These are phyloP conservation scores for Eragrostis tef DNA, from an alignment of 202 grass and related monocot species.

Conservation along the genomic window DNA sequence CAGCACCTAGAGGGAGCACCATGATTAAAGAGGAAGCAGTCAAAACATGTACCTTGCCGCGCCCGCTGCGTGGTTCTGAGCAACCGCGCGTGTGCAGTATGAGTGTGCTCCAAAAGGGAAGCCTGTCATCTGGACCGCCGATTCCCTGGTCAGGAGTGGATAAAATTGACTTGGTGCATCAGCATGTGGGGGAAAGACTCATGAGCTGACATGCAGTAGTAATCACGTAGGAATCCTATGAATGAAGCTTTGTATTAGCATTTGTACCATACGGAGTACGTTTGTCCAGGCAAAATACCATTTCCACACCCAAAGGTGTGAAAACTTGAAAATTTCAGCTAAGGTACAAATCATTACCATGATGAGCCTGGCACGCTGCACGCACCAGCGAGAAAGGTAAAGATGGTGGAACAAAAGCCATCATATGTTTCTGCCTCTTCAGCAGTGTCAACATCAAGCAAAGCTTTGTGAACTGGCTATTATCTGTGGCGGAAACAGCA, in stretches of 20 bases:
- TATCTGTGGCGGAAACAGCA: constrained; percentile 31
- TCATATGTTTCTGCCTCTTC: constrained; percentile 31
- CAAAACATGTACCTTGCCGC: constrained; percentile 19
- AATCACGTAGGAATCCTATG: neutral
- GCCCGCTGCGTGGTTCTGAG: constrained; percentile 25
- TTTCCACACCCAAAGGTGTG: constrained; percentile 13
- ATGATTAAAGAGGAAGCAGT: constrained; percentile 50
- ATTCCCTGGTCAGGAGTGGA: constrained; percentile 39
- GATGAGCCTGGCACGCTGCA: constrained; percentile 31
- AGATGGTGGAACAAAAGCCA: constrained; percentile 32
- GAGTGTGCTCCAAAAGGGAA: constrained; percentile 22
- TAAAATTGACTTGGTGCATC: constrained; percentile 2
- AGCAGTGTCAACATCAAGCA: constrained; percentile 41
- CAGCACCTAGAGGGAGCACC: constrained; percentile 16
- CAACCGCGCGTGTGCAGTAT: constrained; percentile 41
- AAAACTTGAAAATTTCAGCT: constrained; percentile 13
- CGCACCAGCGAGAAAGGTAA: neutral
- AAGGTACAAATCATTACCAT: constrained; percentile 47
- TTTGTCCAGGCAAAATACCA: neutral
- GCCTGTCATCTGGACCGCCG: constrained; percentile 43
- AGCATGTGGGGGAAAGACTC: neutral
- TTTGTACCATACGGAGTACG: neutral
- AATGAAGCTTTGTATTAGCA: neutral
- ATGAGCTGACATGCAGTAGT: neutral
- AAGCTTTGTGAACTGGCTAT: constrained; percentile 58